A percentile compares a stretch with the other conserved stretches of the same genome.
phyloP scores from a whole-genome alignment of 2,329 filamentous ascomycete genomes.

The Trichophyton schoenleinii region DNA sequence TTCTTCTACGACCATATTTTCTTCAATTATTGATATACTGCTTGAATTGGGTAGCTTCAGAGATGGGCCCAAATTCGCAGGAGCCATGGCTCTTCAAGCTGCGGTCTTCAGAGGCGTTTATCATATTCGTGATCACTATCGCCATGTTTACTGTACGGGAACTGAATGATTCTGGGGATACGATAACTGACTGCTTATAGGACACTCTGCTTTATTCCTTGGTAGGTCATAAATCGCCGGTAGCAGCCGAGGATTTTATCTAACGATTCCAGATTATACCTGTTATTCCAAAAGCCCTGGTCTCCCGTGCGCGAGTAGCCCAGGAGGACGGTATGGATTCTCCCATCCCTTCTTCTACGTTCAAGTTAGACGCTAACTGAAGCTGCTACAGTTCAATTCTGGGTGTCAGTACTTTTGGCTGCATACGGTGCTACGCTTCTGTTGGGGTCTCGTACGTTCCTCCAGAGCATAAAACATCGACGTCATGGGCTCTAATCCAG shows the following conservation, averaged over 20 bases:
- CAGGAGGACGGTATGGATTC: not conserved
- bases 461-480: not conserved
- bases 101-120: not conserved
- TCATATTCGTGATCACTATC: not conserved
- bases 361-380: not conserved
- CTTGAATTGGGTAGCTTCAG: no score
- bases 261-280: not conserved
- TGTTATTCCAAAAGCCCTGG: not conserved
- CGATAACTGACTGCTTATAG: not conserved
- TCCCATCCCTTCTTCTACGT: not conserved
- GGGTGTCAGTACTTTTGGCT: conserved; percentile 54
- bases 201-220: not conserved
- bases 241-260: not conserved
- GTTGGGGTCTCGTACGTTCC: conserved; percentile 38
- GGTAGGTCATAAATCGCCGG: not conserved
- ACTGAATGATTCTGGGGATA: not conserved
- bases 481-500: not conserved
- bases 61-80: not conserved
- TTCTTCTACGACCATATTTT: no score
- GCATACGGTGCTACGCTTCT: conserved; percentile 60
- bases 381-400: conserved; percentile 2
- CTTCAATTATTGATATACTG: no score
- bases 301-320: not conserved
- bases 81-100: not conserved
- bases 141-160: not conserved